A percentile compares a stretch with the other conserved stretches of the same genome.
phyloP scores from a whole-genome alignment of 2,329 filamentous ascomycete genomes.

The Xylariomycetidae sp. region DNA sequence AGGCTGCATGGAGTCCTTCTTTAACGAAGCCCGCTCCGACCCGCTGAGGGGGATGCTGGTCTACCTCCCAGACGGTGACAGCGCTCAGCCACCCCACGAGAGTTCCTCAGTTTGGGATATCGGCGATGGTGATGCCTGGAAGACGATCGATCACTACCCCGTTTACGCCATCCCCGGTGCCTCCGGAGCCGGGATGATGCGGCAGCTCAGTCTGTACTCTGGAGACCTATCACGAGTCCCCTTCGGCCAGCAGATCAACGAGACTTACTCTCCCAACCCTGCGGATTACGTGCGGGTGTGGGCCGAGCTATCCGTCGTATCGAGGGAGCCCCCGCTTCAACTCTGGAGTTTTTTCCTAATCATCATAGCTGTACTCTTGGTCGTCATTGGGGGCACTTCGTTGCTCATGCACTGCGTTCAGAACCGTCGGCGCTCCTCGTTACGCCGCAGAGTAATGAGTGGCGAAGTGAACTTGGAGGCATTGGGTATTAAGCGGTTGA shows the following conservation, averaged over 20 bases:
- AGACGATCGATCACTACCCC: constrained; percentile 64
- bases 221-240: constrained; percentile 64
- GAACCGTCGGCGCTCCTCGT: constrained; percentile 59
- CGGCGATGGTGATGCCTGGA: constrained; percentile 68
- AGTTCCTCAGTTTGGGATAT: constrained; percentile 67
- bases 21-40: constrained; percentile 55
- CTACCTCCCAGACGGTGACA: constrained; percentile 53
- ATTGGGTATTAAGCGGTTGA: constrained; percentile 77
- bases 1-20: constrained; percentile 68
- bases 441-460: constrained; percentile 65
- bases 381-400: constrained; percentile 63
- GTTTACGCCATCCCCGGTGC: constrained; percentile 75
- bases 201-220: constrained; percentile 70
- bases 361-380: constrained; percentile 66
- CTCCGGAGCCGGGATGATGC: constrained; percentile 64
- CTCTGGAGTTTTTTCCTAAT: constrained; percentile 77
- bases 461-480: constrained; percentile 85
- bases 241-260: constrained; percentile 50
- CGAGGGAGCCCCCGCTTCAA: constrained; percentile 53
- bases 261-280: constrained; percentile 49
- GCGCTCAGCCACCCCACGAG: constrained; percentile 59
- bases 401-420: constrained; percentile 74
- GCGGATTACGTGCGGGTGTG: constrained; percentile 58
- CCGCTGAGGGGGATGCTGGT: constrained; percentile 61
- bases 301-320: constrained; percentile 47